Conservation (phyloP, 129 eudicot species). For the Heracleum sosnowskyi region DNA sequence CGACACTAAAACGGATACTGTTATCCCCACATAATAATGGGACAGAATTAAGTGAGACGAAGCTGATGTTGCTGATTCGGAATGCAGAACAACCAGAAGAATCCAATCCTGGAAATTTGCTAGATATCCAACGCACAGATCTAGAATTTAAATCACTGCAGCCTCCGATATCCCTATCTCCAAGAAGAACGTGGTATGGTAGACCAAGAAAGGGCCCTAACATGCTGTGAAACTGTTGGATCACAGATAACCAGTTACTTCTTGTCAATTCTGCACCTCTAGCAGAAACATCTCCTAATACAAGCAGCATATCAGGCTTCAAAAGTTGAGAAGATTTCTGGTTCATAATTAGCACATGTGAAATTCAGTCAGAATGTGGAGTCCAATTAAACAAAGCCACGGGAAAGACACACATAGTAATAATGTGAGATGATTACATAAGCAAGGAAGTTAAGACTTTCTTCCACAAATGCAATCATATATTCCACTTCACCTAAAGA, state of each 20-base stretch:
- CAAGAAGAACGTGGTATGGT: conserved; percentile 48
- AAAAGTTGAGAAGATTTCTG: conserved; percentile 57
- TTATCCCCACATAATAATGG: no score
- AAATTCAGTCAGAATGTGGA: conserved; percentile 28
- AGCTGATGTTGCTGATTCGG: no score
- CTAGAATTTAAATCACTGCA: conserved; percentile 25
- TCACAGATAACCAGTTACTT: conserved; percentile 40
- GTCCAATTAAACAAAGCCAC: not conserved
- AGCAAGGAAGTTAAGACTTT: not conserved
- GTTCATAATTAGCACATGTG: conserved; percentile 29
- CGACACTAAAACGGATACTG: no score
- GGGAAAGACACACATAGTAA: not conserved
- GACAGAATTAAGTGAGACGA: no score
- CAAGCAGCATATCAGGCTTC: conserved; percentile 73
- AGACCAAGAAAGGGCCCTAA: conserved; percentile 47
- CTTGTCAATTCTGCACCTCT: conserved; percentile 35
- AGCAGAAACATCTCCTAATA: conserved; percentile 49
- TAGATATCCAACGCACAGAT: conserved; percentile 29
- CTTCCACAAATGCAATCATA: not conserved
- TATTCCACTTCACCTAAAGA: not conserved
- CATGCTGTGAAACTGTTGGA: conserved; percentile 36
- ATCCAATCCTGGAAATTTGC: conserved; percentile 46
- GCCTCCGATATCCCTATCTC: conserved; percentile 47
- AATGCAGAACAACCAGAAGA: conserved; percentile 47
- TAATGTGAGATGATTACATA: not conserved